These are phyloP conservation scores for Pseudocercospora pini-densiflorae DNA, from an alignment of 2,329 filamentous ascomycete species.

Conservation along the genomic window DNA sequence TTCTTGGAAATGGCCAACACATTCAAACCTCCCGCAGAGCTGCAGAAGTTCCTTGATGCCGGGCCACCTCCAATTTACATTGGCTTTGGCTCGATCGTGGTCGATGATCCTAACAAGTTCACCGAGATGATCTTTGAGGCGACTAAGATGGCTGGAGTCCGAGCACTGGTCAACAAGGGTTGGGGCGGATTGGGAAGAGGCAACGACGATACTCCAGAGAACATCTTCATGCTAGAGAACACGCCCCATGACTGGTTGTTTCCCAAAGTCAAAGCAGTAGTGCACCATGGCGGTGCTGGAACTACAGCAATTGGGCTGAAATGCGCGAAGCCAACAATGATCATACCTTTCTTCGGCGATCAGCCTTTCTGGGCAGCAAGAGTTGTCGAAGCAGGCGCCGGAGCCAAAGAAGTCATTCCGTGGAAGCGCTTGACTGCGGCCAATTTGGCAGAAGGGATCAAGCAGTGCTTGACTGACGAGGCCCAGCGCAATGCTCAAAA, in stretches of 20 bases:
- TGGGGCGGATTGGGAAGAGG: conserved; percentile 72
- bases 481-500: conserved; percentile 61
- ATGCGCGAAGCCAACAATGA: conserved; percentile 72
- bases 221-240: conserved; percentile 74
- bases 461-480: conserved; percentile 66
- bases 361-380: conserved; percentile 79
- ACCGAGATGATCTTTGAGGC: conserved; percentile 74
- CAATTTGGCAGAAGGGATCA: conserved; percentile 71
- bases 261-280: conserved; percentile 66
- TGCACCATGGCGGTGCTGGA: conserved; percentile 79
- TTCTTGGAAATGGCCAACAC: conserved; percentile 43
- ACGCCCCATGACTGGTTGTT: conserved; percentile 80
- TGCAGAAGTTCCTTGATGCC: conserved; percentile 56
- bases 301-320: conserved; percentile 76
- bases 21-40: conserved; percentile 41
- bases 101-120: conserved; percentile 71
- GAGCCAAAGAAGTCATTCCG: conserved; percentile 66
- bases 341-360: conserved; percentile 80
- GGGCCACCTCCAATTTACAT: conserved; percentile 71
- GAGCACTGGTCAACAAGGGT: conserved; percentile 74
- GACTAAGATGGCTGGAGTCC: conserved; percentile 66
- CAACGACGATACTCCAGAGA: conserved; percentile 63
- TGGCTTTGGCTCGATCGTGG: conserved; percentile 76
- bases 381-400: conserved; percentile 66
- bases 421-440: conserved; percentile 70